Evolutionary conservation across 208 protist genomes (phyloP), one percentile per base, ranked within the genome.

Genomic region (Leptomonas pyrrhocoris): DNA sequence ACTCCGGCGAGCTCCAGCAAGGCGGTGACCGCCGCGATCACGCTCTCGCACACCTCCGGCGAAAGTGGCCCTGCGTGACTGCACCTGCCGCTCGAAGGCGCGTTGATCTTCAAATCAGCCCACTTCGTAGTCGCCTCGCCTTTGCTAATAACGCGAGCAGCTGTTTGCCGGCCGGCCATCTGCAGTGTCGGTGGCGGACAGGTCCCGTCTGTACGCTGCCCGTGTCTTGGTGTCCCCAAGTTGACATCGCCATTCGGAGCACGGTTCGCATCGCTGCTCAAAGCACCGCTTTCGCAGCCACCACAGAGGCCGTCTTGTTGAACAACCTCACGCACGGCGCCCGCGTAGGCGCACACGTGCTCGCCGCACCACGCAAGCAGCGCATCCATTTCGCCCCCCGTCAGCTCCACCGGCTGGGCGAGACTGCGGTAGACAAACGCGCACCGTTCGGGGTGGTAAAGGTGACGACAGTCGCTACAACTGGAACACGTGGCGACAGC

Each of bases 331-430:
- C 48, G 21, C 5, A 73, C 19, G 4, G 45, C 45, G 6, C 6
- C 18, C 4, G 61, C 61, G 36, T 71, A 81, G 1, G 34, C 25
- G 13, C 18, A 0, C 19, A 73, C 38, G 34, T 70, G 57, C 31
- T 36, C 62, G 7, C 57, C 53, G 60, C 75, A 80, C 83, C 83
- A 88, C 42, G 8, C 43, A 36, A 84, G 38, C 55, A 88, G 36
- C 51, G 72, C n/a, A 16, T 80, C 66, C 43, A 49, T 48, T 66
- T 88, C 83, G 16, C 42, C 21, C n/a, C 50, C 46, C 16, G 68
- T 77, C 40, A 88, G 59, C 53, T 61, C 59, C 18, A 45, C 67
- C 1, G 61, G 50, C 19, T 57, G 46, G 13, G 30, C 50, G 16
- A 60, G 28, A 4, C 49, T 38, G 36, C 64, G 54, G 28, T 50